Evolutionary conservation across 2,329 filamentous ascomycete genomes (phyloP).

Genomic region (Bertia moriformis): DNA sequence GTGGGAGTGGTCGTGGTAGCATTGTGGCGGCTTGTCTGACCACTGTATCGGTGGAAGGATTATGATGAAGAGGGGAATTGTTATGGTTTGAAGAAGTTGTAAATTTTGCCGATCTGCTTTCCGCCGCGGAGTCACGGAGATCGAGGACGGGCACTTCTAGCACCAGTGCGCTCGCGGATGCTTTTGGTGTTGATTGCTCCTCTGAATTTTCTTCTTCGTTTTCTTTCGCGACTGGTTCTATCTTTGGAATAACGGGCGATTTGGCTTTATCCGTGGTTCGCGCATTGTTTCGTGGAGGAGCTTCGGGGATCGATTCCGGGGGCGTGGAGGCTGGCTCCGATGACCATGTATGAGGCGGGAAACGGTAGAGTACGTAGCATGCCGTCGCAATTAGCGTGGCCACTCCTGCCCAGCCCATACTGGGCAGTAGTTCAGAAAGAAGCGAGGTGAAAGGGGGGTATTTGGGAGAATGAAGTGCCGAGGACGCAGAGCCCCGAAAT

Average conservation of each 20-base stretch:
- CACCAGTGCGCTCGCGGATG: background rate
- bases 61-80: too few relatives aligned
- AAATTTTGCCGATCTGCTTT: too few relatives aligned
- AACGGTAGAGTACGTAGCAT: background rate
- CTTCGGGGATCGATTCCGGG: background rate
- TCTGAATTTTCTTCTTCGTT: background rate
- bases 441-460: conserved; percentile 8
- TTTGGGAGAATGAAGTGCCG: background rate
- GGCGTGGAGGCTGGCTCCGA: background rate
- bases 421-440: conserved; percentile 3
- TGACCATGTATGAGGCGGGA: background rate
- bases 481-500: background rate
- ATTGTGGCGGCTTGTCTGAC: too few relatives aligned
- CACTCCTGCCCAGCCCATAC: background rate
- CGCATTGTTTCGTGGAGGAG: too few relatives aligned
- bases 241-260: background rate
- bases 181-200: background rate
- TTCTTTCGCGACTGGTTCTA: background rate
- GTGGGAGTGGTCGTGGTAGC: too few relatives aligned
- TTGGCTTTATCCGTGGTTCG: too few relatives aligned
- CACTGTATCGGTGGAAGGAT: too few relatives aligned
- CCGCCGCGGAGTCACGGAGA: too few relatives aligned
- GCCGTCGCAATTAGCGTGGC: background rate
- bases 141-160: background rate
- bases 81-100: too few relatives aligned